A percentile compares a stretch with the other conserved stretches of the same genome.
These are phyloP conservation scores for Phaeoacremonium minimum DNA, from an alignment of 2,329 filamentous ascomycete genomes.

Conservation along the genomic window DNA sequence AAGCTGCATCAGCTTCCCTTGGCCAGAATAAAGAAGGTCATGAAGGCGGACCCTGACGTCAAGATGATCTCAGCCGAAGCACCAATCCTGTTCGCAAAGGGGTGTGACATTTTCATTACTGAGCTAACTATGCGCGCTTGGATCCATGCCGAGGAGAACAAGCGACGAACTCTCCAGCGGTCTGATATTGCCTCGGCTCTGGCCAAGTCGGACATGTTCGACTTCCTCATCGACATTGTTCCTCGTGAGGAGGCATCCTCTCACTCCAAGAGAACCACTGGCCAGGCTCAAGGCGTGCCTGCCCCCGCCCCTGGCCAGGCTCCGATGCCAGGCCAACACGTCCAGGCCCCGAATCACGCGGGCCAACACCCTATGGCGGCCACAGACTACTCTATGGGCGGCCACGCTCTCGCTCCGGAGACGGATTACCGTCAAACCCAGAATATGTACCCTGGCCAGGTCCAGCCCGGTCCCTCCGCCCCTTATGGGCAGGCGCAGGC, in stretches of 20 bases:
- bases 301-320: constrained; percentile 41
- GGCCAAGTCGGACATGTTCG: constrained; percentile 98
- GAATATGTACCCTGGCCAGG: constrained; percentile 77
- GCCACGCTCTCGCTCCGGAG: constrained; percentile 62
- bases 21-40: constrained; percentile 99
- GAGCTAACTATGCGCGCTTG: constrained; percentile 98
- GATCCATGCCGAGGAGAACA: constrained; percentile 99
- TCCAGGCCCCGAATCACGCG: constrained; percentile 53
- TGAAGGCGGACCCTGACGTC: constrained; percentile 98
- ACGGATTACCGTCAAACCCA: constrained; percentile 76
- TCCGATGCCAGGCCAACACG: constrained; percentile 49
- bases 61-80: constrained; percentile 99
- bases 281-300: constrained; percentile 44
- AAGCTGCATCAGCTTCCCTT: constrained; percentile 95
- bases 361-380: constrained; percentile 54
- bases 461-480: constrained; percentile 66
- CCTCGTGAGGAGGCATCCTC: constrained; percentile 88
- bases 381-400: constrained; percentile 56
- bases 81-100: constrained; percentile 95
- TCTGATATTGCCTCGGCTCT: constrained; percentile 95
- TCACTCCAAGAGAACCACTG: constrained; percentile 71
- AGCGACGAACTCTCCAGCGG: constrained; percentile 88
- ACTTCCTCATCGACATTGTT: constrained; percentile 98
- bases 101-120: constrained; percentile 98
- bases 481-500: constrained; percentile 75